Evolutionary conservation across 345 rosid species (phyloP), one percentile per base, ranked within the genome.

Genomic region (Moringa oleifera): DNA sequence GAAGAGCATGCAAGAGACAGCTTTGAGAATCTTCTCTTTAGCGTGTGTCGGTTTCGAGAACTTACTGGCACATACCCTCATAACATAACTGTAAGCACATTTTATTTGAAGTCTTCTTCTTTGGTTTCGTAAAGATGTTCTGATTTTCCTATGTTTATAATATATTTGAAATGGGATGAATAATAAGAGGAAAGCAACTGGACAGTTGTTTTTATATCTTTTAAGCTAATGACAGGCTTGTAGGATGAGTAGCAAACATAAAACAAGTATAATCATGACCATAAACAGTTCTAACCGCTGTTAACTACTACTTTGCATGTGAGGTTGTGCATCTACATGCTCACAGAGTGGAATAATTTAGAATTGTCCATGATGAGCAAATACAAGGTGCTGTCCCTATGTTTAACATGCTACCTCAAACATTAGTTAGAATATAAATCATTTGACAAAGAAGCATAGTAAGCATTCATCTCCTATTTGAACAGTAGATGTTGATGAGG

Each of bases 1-100:
- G 98, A 93, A 78, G 98, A 93, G 68, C 90, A 93, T 77, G 97
- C 98, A 12, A 85, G 98, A 71, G 97, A 93, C 75, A 93, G 98
- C 81, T 86, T 90, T 72, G 98, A 93, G 82, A 93, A 93, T 82
- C 89, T 88, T 68, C 96, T 90, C 31, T 93, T 90, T 53, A 93
- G 94, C 23, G 80, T 93, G 0, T 93, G 98, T 68, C 77, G 98
- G 55, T 93, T 93, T 73, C 84, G 96, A 52, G 98, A 93, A 77
- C 97, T 93, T 65, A 88, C 94, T 7, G 98, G 98, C 67, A 25
- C 80, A 64, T 93, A 90, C 74, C 98, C 98, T 53, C 67, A 75
- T 25, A 92, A 89, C 66, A 85, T 93, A 73, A 90, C 98, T 61
- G 98, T 93, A 84, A 84, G 87, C 69, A 55, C 55, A 51, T 24